Evolutionary conservation across 495 filamentous ascomycete genomes (phyloP).

Genomic region (Penicillium flavigenum): DNA sequence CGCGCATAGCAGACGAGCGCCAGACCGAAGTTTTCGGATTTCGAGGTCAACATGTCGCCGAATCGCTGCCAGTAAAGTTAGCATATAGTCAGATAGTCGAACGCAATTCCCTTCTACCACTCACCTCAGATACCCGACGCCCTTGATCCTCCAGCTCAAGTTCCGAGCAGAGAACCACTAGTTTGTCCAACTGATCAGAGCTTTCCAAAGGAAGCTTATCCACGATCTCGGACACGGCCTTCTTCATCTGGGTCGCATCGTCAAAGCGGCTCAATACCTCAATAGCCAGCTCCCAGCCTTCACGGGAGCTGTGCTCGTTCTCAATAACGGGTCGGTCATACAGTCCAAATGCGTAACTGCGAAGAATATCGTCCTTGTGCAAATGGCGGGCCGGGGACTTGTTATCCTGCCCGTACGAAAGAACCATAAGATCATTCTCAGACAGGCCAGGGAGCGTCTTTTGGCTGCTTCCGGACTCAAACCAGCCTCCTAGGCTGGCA

Average conservation of each 20-base stretch:
- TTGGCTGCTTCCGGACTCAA: slow-evolving; percentile 37
- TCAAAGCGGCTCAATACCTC: slow-evolving; percentile 73
- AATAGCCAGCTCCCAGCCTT: slow-evolving; percentile 86
- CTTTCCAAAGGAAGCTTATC: slow-evolving; percentile 62
- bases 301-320: slow-evolving; percentile 43
- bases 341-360: slow-evolving; percentile 63
- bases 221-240: slow-evolving; percentile 66
- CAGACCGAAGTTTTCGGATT: slow-evolving; percentile 71
- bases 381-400: slow-evolving; percentile 21
- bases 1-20: slow-evolving; percentile 85
- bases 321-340: slow-evolving; percentile 45
- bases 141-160: slow-evolving; percentile 70
- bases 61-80: slow-evolving; percentile 57
- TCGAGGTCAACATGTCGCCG: slow-evolving; percentile 65
- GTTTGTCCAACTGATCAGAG: slow-evolving; percentile 66
- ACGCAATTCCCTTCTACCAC: slow-evolving; percentile 22
- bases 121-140: slow-evolving; percentile 71
- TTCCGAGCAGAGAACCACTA: slow-evolving; percentile 67
- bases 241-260: slow-evolving; percentile 59
- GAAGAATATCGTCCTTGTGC: slow-evolving; percentile 67
- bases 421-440: slow-evolving; percentile 61
- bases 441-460: slow-evolving; percentile 46
- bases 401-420: slow-evolving; percentile 51
- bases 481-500: slow-evolving; percentile 72
- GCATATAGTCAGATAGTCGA: background rate